phyloP scores from a whole-genome alignment of 176 grass and related monocot species.

The Phyllostachys edulis region DNA sequence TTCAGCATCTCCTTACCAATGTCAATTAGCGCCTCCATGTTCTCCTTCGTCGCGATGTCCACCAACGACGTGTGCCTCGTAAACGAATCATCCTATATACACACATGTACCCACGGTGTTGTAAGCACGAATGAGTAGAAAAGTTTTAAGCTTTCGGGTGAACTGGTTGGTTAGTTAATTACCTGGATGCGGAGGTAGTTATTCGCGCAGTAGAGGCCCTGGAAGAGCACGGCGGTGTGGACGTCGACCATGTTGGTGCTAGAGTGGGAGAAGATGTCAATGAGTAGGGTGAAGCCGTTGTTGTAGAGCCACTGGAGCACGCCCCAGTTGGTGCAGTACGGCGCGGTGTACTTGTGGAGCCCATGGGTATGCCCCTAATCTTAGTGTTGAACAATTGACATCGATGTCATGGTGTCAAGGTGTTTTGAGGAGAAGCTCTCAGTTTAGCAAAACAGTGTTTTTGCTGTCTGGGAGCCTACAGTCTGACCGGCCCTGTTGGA shows the following conservation, averaged over 20 bases:
- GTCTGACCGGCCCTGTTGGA: no score
- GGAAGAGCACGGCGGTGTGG: constrained; percentile 44
- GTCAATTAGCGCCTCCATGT: constrained; percentile 51
- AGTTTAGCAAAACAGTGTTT: no score
- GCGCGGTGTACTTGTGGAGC: constrained; percentile 23
- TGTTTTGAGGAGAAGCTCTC: no score
- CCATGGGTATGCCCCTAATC: no score
- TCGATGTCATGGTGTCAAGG: no score
- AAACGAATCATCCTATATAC: constrained; percentile 51
- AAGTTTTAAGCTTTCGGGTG: background rate
- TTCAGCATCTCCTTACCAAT: constrained; percentile 46
- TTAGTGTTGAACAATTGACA: no score
- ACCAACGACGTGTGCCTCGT: constrained; percentile 39
- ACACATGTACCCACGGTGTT: no score
- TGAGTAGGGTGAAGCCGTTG: constrained; percentile 40
- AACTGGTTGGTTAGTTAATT: background rate
- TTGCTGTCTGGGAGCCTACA: no score
- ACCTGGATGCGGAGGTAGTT: constrained; percentile 77
- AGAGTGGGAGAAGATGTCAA: constrained; percentile 61
- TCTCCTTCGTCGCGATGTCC: constrained; percentile 61
- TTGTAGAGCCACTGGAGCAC: constrained; percentile 47
- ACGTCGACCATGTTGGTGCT: constrained; percentile 77
- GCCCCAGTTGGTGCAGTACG: constrained; percentile 49
- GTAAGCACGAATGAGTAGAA: no score
- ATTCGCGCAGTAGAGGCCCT: constrained; percentile 18